phyloP scores from a whole-genome alignment of 1,284 basidiomycete species.

The Microbotryum lychnidis-dioicae region DNA sequence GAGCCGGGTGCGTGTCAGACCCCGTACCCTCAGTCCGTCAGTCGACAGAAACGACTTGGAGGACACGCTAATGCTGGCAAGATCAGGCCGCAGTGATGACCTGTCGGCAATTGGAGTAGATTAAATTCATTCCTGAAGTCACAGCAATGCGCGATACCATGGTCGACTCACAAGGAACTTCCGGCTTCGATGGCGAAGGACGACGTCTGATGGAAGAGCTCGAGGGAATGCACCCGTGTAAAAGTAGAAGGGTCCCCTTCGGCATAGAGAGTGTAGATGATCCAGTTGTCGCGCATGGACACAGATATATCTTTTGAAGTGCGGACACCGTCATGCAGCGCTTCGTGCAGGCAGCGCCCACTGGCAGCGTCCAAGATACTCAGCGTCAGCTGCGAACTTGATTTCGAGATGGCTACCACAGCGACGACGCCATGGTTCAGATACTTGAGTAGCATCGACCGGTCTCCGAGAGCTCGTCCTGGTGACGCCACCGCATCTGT shows the following conservation, averaged over 20 bases:
- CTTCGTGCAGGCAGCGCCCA: conserved; percentile 43
- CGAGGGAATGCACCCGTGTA: conserved; percentile 53
- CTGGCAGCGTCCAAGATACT: conserved; percentile 71
- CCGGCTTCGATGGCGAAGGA: too few relatives aligned
- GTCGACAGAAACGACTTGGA: conserved; percentile 67
- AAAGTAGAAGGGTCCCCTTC: conserved; percentile 11
- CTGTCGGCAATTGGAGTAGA: too few relatives aligned
- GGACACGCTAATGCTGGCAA: conserved; percentile 48
- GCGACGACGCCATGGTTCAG: conserved; percentile 73
- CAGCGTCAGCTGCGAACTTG: conserved; percentile 47
- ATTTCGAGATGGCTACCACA: conserved; percentile 50
- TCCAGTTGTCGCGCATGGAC: conserved; percentile 67
- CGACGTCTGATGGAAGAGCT: conserved; percentile 49
- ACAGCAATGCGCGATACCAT: too few relatives aligned
- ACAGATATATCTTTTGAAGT: neutral
- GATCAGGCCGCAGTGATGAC: conserved; percentile 35
- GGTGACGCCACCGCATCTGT: conserved; percentile 54
- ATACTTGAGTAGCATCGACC: conserved; percentile 88
- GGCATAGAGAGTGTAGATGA: conserved; percentile 63
- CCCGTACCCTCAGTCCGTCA: conserved; percentile 57
- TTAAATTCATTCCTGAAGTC: too few relatives aligned
- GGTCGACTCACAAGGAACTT: too few relatives aligned
- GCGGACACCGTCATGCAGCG: too few relatives aligned
- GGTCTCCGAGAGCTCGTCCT: conserved; percentile 76
- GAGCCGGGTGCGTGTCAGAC: conserved; percentile 71